Percentiles rank a stretch among this genome's conserved stretches.
Conservation (phyloP, 2,329 filamentous ascomycete genomes). For the Monosporascus cannonballus region DNA sequence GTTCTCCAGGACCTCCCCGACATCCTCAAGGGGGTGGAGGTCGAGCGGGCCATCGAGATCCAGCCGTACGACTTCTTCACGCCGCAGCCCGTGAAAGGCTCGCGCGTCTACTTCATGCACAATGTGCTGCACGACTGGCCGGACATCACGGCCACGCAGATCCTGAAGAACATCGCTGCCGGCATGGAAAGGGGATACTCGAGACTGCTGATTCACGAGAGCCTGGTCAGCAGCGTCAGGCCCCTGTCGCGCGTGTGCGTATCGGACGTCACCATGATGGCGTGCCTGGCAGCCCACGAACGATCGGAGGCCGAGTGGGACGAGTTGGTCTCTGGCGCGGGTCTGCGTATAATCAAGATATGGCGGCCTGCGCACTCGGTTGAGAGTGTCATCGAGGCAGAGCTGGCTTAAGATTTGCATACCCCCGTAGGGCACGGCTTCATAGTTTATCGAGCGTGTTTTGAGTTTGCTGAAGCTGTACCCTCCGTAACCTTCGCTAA, state of each 20-base stretch:
- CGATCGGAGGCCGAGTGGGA: slow-evolving; percentile 27
- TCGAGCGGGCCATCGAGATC: slow-evolving; percentile 19
- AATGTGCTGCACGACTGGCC: slow-evolving; percentile 29
- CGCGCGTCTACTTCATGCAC: slow-evolving; percentile 23
- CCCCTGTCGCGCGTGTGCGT: slow-evolving; percentile 24
- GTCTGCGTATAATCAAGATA: slow-evolving; percentile 24
- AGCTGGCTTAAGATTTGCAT: slow-evolving; percentile 7
- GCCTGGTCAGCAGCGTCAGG: slow-evolving; percentile 23
- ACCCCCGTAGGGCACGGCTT: no score
- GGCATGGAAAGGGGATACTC: slow-evolving; percentile 28
- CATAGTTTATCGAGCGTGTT: no score
- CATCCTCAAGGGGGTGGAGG: slow-evolving; percentile 17
- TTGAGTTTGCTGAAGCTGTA: no score
- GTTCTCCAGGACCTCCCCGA: slow-evolving; percentile 29
- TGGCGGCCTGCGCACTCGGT: slow-evolving; percentile 21
- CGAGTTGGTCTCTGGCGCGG: slow-evolving; percentile 16
- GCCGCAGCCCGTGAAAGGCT: slow-evolving; percentile 33
- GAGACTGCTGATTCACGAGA: slow-evolving; percentile 30
- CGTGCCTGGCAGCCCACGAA: slow-evolving; percentile 24
- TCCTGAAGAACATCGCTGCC: slow-evolving; percentile 11
- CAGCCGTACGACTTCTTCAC: slow-evolving; percentile 32
- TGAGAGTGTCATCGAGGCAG: slow-evolving; percentile 25
- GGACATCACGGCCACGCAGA: slow-evolving; percentile 16
- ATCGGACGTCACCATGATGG: slow-evolving; percentile 31
- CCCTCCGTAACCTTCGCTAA: no score